A percentile compares a stretch with the other conserved stretches of the same genome.
Conservation (phyloP, 441 rosid species). For the Melastoma candidum region DNA sequence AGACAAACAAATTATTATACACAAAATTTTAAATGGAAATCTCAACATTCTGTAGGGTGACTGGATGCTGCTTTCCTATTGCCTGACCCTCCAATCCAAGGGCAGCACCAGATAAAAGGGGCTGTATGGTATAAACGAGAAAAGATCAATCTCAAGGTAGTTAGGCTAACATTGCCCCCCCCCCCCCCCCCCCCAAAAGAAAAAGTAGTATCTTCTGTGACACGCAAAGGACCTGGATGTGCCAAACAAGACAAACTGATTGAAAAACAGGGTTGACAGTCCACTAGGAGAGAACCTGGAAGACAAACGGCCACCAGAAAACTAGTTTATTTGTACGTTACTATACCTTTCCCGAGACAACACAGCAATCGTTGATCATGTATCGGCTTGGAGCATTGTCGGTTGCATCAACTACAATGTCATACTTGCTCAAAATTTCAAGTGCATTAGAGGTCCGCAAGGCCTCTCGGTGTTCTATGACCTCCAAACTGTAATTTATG, state of each 20-base stretch:
- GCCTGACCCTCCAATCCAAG: conserved; percentile 97
- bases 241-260: no score
- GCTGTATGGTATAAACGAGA: conserved; percentile 32
- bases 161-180: no score
- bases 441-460: conserved; percentile 75
- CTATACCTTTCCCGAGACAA: conserved; percentile 73
- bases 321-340: no score
- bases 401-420: conserved; percentile 81
- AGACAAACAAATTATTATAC: background rate
- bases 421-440: conserved; percentile 79
- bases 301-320: no score
- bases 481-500: conserved; percentile 61
- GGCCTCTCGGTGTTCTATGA: conserved; percentile 74
- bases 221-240: no score
- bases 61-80: conserved; percentile 1
- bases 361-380: conserved; percentile 96
- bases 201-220: no score
- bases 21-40: background rate
- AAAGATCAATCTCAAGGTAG: no score
- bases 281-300: no score
- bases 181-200: no score
- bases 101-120: conserved; percentile 97
- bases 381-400: conserved; percentile 97
- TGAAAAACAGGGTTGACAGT: no score
- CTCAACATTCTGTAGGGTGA: background rate